These are phyloP conservation scores for Vickermania ingenoplastis DNA, from an alignment of 208 protist species.

Conservation along the genomic window DNA sequence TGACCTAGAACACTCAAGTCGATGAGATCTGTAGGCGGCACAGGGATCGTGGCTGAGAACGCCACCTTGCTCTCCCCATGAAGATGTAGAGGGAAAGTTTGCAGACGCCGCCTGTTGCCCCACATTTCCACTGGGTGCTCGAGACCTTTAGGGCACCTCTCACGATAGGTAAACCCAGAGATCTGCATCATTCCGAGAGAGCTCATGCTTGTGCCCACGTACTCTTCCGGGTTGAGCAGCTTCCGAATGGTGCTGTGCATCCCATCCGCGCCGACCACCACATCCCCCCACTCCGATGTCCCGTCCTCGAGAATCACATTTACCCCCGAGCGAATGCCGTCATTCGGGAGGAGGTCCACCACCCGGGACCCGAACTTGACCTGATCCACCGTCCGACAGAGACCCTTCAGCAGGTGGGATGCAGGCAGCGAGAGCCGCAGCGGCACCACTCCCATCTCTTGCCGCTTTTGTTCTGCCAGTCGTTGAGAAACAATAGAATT, in stretches of 20 bases:
- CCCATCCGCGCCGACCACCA: constrained; percentile 84
- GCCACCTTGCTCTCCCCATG: constrained; percentile 37
- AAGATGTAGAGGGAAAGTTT: constrained; percentile 28
- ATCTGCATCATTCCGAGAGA: constrained; percentile 74
- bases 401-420: constrained; percentile 31
- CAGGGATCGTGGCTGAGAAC: constrained; percentile 67
- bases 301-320: constrained; percentile 68
- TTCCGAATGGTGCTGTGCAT: constrained; percentile 72
- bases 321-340: constrained; percentile 77
- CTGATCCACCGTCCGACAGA: constrained; percentile 56
- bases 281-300: constrained; percentile 75
- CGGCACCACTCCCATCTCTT: constrained; percentile 66
- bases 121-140: constrained; percentile 55
- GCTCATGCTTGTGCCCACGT: constrained; percentile 46
- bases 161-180: constrained; percentile 48
- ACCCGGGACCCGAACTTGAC: constrained; percentile 64
- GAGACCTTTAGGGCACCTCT: constrained; percentile 25
- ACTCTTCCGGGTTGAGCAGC: constrained; percentile 72
- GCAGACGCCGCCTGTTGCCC: constrained; percentile 32
- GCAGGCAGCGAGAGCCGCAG: constrained; percentile 62
- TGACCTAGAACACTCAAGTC: constrained; percentile 27
- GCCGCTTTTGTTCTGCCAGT: constrained; percentile 37
- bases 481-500: constrained; percentile 75
- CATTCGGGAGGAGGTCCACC: constrained; percentile 71
- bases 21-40: constrained; percentile 38